Evolutionary conservation across 805 yeast genomes (phyloP).

Genomic region (Hemisphaericaspora nanyangensis): DNA sequence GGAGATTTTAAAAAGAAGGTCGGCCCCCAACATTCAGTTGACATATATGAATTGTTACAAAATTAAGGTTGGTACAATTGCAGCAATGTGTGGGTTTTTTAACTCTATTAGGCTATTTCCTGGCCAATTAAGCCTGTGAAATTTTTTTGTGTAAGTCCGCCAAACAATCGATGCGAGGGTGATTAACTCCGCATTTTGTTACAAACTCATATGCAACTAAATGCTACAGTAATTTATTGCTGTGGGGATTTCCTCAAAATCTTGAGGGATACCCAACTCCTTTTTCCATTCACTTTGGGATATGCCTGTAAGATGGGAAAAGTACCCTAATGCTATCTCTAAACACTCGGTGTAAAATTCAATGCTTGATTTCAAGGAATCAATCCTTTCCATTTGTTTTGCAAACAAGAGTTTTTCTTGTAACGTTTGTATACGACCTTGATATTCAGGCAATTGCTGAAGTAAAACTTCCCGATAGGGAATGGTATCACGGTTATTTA

Average conservation of each 20-base stretch:
- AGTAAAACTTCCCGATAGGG: not conserved
- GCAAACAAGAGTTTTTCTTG: not conserved
- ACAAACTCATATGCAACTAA: too few relatives aligned
- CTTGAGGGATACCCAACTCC: slow-evolving; percentile 5
- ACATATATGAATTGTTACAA: too few relatives aligned
- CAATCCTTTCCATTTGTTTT: not conserved
- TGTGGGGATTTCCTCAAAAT: not conserved
- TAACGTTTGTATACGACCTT: not conserved
- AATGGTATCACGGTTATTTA: not conserved
- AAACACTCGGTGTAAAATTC: slow-evolving; percentile 6
- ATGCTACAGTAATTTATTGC: too few relatives aligned
- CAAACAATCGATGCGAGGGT: too few relatives aligned
- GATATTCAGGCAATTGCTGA: not conserved
- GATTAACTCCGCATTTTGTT: too few relatives aligned
- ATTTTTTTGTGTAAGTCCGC: too few relatives aligned
- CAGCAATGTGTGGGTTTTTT: too few relatives aligned
- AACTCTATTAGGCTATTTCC: too few relatives aligned
- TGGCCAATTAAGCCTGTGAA: too few relatives aligned
- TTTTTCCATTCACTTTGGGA: not conserved
- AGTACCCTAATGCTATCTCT: not conserved
- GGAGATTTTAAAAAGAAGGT: not conserved
- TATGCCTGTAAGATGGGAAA: not conserved
- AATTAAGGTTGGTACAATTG: too few relatives aligned
- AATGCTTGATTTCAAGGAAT: slow-evolving; percentile 1
- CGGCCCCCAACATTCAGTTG: not conserved